Percentiles rank a stretch among this genome's conserved stretches.
These are phyloP conservation scores for Myrica gale DNA, from an alignment of 306 rosid species.

Conservation along the genomic window DNA sequence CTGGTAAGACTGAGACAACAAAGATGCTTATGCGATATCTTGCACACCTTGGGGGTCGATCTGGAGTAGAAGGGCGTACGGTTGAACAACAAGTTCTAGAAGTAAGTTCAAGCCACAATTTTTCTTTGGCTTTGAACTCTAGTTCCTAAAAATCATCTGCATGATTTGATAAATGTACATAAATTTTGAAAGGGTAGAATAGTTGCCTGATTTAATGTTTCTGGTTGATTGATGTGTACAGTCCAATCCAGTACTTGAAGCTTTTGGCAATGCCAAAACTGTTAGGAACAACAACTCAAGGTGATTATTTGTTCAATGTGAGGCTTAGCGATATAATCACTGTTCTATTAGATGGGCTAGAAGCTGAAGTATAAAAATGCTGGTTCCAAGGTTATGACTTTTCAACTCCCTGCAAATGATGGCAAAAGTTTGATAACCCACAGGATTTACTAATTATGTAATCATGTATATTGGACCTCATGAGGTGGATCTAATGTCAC, in stretches of 20 bases:
- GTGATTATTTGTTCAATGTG: slow-evolving; percentile 44
- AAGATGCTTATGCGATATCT: slow-evolving; percentile 99
- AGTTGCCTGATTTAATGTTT: slow-evolving; percentile 36
- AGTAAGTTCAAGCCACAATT: slow-evolving; percentile 47
- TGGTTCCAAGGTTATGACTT: not conserved
- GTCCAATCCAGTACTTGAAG: slow-evolving; percentile 99
- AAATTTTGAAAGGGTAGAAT: slow-evolving; percentile 1
- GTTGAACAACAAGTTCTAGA: slow-evolving; percentile 99
- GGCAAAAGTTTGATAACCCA: not conserved
- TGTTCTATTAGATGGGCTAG: slow-evolving; percentile 12
- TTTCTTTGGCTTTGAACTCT: slow-evolving; percentile 18
- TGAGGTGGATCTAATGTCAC: not conserved
- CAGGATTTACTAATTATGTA: not conserved
- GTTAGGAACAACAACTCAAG: slow-evolving; percentile 98
- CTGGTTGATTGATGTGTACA: slow-evolving; percentile 44
- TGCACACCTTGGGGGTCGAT: slow-evolving; percentile 97
- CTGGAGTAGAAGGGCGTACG: slow-evolving; percentile 99
- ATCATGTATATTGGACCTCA: not conserved
- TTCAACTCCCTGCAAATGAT: slow-evolving; percentile 7
- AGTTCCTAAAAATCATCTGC: slow-evolving; percentile 21
- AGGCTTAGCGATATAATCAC: slow-evolving; percentile 24
- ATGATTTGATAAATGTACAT: slow-evolving; percentile 8
- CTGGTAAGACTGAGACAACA: slow-evolving; percentile 99
- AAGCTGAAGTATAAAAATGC: not conserved
- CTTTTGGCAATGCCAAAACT: slow-evolving; percentile 99